These are phyloP conservation scores for Aphanomyces euteiches DNA, from an alignment of 352 stramenopile genomes.

Conservation along the genomic window DNA sequence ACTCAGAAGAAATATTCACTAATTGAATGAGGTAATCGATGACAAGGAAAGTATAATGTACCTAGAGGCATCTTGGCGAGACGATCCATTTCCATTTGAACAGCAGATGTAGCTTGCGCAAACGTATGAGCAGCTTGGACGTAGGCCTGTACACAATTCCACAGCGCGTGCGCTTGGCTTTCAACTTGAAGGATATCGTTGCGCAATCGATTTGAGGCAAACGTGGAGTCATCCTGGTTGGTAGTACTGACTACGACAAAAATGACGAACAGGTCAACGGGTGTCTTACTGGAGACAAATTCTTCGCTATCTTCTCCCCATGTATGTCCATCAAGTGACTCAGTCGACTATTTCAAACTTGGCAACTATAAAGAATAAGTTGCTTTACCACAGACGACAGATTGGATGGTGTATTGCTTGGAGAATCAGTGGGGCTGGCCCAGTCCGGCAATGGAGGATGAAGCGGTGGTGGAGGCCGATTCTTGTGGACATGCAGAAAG, in stretches of 20 bases:
- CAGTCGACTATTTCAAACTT: constrained; percentile 20
- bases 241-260: not conserved
- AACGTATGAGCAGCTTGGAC: constrained; percentile 61
- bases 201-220: constrained; percentile 44
- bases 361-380: not conserved
- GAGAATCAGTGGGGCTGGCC: constrained; percentile 43
- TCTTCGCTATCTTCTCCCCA: constrained; percentile 62
- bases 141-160: constrained; percentile 65
- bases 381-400: constrained; percentile 21
- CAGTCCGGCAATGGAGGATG: constrained; percentile 50
- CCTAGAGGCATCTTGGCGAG: constrained; percentile 55
- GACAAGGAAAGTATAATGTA: constrained; percentile 12
- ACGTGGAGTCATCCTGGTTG: not conserved
- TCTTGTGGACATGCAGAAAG: constrained; percentile 64
- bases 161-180: constrained; percentile 64
- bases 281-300: constrained; percentile 33
- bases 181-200: constrained; percentile 75
- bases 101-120: constrained; percentile 46
- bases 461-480: constrained; percentile 53
- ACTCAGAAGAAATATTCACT: constrained; percentile 9
- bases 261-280: not conserved
- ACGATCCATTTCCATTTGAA: constrained; percentile 64
- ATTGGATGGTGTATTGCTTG: constrained; percentile 24
- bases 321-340: constrained; percentile 45
- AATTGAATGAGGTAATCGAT: not conserved